Conservation (phyloP, 1,139 yeast genomes). For the Saccharomyces hybrid region DNA sequence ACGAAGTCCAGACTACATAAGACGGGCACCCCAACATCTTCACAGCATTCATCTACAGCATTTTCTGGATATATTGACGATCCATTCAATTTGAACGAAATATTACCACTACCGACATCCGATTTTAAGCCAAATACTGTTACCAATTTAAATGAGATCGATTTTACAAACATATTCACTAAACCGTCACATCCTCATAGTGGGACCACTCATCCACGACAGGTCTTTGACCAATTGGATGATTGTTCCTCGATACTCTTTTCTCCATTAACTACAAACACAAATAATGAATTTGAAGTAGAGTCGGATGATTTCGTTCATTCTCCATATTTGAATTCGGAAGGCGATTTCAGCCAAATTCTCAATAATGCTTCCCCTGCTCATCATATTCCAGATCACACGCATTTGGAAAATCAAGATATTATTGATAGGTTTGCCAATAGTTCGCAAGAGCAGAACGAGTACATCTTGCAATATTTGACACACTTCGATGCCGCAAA, state of each 20-base stretch:
- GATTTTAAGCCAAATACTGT: background rate
- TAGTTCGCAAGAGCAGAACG: background rate
- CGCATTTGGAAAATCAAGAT: background rate
- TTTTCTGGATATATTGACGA: background rate
- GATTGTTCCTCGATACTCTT: background rate
- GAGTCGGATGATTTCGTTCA: background rate
- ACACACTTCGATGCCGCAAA: background rate
- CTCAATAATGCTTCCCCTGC: background rate
- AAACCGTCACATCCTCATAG: constrained; percentile 10
- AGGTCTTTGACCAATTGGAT: background rate
- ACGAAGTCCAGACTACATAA: background rate
- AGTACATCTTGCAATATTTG: background rate
- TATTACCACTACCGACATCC: background rate
- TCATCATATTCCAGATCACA: background rate
- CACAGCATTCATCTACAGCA: background rate
- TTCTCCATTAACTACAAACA: background rate
- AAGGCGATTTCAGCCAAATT: background rate
- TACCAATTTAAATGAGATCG: constrained; percentile 25
- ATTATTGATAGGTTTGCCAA: background rate
- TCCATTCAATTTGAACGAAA: background rate
- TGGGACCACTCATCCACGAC: background rate
- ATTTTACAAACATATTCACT: constrained; percentile 29
- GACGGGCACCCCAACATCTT: constrained; percentile 1
- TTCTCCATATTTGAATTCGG: background rate
- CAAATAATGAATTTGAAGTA: background rate